phyloP scores from a whole-genome alignment of 306 rosid species.

The Pterocarpus macrocarpus region DNA sequence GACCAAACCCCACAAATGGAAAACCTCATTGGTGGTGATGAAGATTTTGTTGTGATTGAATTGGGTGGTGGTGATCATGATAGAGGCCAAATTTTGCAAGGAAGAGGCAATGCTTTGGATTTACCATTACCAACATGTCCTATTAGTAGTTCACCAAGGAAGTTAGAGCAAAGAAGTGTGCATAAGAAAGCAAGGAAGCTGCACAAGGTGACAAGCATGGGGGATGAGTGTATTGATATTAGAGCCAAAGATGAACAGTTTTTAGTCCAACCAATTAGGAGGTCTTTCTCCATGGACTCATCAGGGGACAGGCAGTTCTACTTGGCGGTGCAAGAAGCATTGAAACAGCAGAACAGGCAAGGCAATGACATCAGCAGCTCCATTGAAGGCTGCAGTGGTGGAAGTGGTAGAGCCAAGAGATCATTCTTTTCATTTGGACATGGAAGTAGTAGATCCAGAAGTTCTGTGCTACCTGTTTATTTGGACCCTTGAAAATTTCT shows the following conservation, averaged over 20 bases:
- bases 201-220: conserved; percentile 81
- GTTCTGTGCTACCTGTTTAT: conserved; percentile 71
- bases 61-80: conserved; percentile 51
- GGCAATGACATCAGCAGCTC: conserved; percentile 53
- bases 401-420: conserved; percentile 63
- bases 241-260: conserved; percentile 84
- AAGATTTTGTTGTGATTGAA: conserved; percentile 85
- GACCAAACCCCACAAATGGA: conserved; percentile 50
- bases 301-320: conserved; percentile 80
- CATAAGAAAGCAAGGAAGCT: conserved; percentile 62
- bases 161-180: conserved; percentile 45
- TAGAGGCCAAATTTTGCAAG: conserved; percentile 45
- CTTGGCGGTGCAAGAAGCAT: conserved; percentile 77
- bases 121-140: conserved; percentile 34
- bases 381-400: conserved; percentile 68
- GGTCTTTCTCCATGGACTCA: conserved; percentile 95
- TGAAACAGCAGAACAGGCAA: conserved; percentile 62
- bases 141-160: conserved; percentile 57
- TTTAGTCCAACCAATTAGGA: conserved; percentile 80
- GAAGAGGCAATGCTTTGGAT: conserved; percentile 54
- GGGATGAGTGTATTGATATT: conserved; percentile 85
- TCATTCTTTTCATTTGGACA: conserved; percentile 89
- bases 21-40: conserved; percentile 51
- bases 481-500: conserved; percentile 57
- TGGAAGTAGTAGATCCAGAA: conserved; percentile 80